Conservation (phyloP, 441 rosid genomes). For the Pelargonium citronellum region DNA sequence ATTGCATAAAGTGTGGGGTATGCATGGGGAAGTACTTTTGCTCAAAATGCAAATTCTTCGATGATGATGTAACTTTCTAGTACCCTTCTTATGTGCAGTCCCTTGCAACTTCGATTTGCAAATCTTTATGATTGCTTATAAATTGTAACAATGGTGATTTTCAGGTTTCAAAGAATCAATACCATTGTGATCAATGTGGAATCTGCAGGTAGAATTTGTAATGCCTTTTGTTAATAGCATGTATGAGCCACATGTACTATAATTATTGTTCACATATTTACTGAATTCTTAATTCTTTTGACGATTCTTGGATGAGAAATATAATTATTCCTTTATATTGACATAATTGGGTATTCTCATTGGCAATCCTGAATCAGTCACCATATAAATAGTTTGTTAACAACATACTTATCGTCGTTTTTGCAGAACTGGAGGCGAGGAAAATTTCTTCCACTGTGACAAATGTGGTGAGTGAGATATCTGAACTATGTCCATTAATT, state of each 20-base stretch:
- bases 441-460: slow-evolving; percentile 48
- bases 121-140: not conserved
- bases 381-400: not conserved
- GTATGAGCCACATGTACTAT: not conserved
- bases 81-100: not conserved
- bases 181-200: slow-evolving; percentile 84
- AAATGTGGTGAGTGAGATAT: slow-evolving; percentile 38
- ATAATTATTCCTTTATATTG: too few relatives aligned
- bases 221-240: not conserved
- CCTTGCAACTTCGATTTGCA: not conserved
- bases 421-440: slow-evolving; percentile 46
- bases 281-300: not conserved
- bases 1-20: slow-evolving; percentile 71
- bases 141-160: slow-evolving; percentile 4
- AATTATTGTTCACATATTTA: too few relatives aligned
- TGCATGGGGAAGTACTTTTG: slow-evolving; percentile 90
- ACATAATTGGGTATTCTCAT: not conserved
- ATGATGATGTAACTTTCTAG: slow-evolving; percentile 68
- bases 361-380: not conserved
- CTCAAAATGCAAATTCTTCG: slow-evolving; percentile 66
- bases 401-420: not conserved
- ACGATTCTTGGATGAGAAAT: too few relatives aligned
- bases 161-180: slow-evolving; percentile 74
- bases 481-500: not conserved
- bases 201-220: slow-evolving; percentile 61